Evolutionary conservation across 495 filamentous ascomycete species (phyloP).

Genomic region (Xylaria longipes): DNA sequence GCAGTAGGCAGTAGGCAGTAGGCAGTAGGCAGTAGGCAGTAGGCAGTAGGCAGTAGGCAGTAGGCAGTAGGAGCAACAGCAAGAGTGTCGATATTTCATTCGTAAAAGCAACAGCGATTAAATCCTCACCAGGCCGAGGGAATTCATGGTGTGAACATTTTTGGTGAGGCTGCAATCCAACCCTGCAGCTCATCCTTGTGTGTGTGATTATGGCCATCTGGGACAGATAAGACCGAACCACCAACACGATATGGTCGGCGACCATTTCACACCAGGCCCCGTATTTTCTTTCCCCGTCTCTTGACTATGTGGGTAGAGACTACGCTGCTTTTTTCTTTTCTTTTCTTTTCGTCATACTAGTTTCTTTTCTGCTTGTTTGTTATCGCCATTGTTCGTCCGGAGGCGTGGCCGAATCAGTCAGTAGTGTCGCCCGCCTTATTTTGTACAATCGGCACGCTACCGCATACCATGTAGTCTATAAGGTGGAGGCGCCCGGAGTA

Average conservation of each 20-base stretch:
- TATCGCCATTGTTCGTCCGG: background rate
- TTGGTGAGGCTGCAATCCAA: slow-evolving; percentile 25
- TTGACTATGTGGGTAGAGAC: slow-evolving; percentile 4
- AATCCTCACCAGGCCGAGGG: background rate
- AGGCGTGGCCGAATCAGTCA: background rate
- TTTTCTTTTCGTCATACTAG: slow-evolving; percentile 13
- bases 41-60: too few relatives aligned
- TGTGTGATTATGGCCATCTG: slow-evolving; percentile 21
- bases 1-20: too few relatives aligned
- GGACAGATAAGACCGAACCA: slow-evolving; percentile 11
- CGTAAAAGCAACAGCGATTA: slow-evolving; percentile 4
- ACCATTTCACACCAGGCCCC: slow-evolving; percentile 13
- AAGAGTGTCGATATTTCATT: slow-evolving; percentile 4
- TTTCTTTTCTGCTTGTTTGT: background rate
- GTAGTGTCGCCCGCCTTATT: slow-evolving; percentile 11
- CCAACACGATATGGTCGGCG: slow-evolving; percentile 24
- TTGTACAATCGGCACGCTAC: slow-evolving; percentile 1
- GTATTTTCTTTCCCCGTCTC: slow-evolving; percentile 11
- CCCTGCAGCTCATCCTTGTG: slow-evolving; percentile 26
- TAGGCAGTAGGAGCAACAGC: slow-evolving; percentile 2
- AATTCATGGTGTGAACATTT: slow-evolving; percentile 10
- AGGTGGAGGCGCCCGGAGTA: slow-evolving; percentile 12
- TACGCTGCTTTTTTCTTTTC: slow-evolving; percentile 4
- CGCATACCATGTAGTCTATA: slow-evolving; percentile 15
- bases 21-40: too few relatives aligned